A percentile compares a stretch with the other conserved stretches of the same genome.
Evolutionary conservation across 176 grass and related monocot genomes (phyloP).

Genomic region (Ensete glaucum): DNA sequence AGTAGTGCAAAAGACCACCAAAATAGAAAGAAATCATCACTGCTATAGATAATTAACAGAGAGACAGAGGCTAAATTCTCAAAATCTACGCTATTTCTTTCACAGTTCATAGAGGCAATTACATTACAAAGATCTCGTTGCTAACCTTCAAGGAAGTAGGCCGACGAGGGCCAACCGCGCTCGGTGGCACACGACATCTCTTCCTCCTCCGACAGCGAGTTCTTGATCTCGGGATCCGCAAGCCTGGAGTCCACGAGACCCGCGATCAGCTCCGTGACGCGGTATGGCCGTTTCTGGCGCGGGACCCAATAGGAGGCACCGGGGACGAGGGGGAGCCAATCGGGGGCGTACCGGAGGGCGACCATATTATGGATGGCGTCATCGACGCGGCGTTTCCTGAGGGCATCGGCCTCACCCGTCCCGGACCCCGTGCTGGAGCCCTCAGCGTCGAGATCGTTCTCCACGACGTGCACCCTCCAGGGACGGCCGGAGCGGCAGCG

Average conservation of each 20-base stretch:
- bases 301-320: slow-evolving; percentile 88
- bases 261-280: slow-evolving; percentile 33
- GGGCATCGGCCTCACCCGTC: slow-evolving; percentile 24
- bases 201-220: slow-evolving; percentile 40
- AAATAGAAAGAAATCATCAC: neutral
- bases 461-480: slow-evolving; percentile 51
- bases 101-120: neutral
- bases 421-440: slow-evolving; percentile 35
- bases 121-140: neutral
- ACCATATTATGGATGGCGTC: slow-evolving; percentile 59
- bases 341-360: slow-evolving; percentile 55
- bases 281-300: slow-evolving; percentile 17
- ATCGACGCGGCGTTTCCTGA: slow-evolving; percentile 48
- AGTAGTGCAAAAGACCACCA: neutral
- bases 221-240: slow-evolving; percentile 27
- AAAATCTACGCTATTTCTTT: neutral
- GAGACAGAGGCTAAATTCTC: neutral
- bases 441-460: slow-evolving; percentile 15
- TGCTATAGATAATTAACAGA: too few relatives aligned
- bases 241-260: neutral
- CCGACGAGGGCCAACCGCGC: slow-evolving; percentile 56
- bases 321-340: slow-evolving; percentile 88
- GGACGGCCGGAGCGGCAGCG: slow-evolving; percentile 28
- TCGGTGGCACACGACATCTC: slow-evolving; percentile 38
- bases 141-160: slow-evolving; percentile 71